Conservation (phyloP, 371 early-diverging fungal species). For the Entomophthora muscae region DNA sequence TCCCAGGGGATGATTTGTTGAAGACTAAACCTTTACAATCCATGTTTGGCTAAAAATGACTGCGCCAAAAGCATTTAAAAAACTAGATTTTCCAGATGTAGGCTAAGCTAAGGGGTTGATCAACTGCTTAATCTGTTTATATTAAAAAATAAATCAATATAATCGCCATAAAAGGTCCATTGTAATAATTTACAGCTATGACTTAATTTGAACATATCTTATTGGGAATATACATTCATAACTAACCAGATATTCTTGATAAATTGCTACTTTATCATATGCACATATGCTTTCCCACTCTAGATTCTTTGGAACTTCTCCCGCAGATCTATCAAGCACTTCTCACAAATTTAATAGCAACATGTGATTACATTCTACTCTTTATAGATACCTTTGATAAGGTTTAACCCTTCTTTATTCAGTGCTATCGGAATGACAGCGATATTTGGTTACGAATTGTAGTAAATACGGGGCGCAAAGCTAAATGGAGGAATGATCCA, state of each 20-base stretch:
- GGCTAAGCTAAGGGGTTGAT: background rate
- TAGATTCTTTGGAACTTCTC: too few relatives aligned
- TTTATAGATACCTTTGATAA: too few relatives aligned
- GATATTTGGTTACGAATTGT: too few relatives aligned
- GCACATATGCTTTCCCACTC: too few relatives aligned
- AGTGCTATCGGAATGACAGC: too few relatives aligned
- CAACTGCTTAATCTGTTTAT: background rate
- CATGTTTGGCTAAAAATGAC: background rate
- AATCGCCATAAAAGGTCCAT: background rate
- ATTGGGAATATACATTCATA: background rate
- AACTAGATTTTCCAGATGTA: background rate
- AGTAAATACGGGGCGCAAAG: too few relatives aligned
- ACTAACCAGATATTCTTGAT: background rate
- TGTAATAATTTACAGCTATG: background rate
- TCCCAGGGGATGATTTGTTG: background rate
- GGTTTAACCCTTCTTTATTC: too few relatives aligned
- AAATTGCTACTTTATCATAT: too few relatives aligned
- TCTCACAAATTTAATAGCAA: too few relatives aligned
- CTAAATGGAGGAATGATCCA: too few relatives aligned
- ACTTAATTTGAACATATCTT: background rate
- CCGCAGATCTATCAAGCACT: too few relatives aligned
- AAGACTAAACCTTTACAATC: background rate
- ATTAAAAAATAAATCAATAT: background rate
- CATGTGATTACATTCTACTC: too few relatives aligned
- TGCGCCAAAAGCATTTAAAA: background rate